phyloP scores from a whole-genome alignment of 495 filamentous ascomycete genomes.

The Aspergillus bertholletiae region DNA sequence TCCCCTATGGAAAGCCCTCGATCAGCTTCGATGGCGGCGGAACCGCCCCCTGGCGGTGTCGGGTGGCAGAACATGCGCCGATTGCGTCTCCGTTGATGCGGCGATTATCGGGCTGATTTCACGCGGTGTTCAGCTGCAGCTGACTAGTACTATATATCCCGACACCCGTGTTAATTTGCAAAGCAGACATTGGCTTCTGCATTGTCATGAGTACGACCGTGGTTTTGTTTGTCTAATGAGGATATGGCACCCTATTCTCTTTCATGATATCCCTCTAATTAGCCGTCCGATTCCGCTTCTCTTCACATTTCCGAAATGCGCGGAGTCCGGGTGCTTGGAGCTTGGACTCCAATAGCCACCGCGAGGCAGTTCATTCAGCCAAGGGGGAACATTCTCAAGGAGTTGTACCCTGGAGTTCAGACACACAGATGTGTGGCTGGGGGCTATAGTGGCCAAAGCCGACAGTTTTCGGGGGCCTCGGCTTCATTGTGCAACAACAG shows the following conservation, averaged over 20 bases:
- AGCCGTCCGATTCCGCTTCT: slow-evolving; percentile 21
- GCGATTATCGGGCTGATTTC: slow-evolving; percentile 7
- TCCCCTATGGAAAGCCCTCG: slow-evolving; percentile 32
- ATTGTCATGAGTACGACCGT: slow-evolving; percentile 11
- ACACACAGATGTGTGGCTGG: neutral
- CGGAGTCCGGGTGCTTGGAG: slow-evolving; percentile 35
- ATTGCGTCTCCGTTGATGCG: slow-evolving; percentile 12
- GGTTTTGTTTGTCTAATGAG: slow-evolving; percentile 12
- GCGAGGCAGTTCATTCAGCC: slow-evolving; percentile 21
- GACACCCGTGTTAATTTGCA: neutral
- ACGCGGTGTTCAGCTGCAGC: slow-evolving; percentile 4
- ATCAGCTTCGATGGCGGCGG: slow-evolving; percentile 29
- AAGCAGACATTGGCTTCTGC: neutral
- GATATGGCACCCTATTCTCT: slow-evolving; percentile 34
- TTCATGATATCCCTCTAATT: slow-evolving; percentile 24
- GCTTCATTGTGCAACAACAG: neutral
- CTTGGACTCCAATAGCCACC: slow-evolving; percentile 33
- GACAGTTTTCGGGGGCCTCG: slow-evolving; percentile 16
- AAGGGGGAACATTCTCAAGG: slow-evolving; percentile 16
- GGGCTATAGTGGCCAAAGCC: slow-evolving; percentile 9
- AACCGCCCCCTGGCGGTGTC: slow-evolving; percentile 24
- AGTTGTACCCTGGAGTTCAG: slow-evolving; percentile 15
- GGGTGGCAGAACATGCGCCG: slow-evolving; percentile 30
- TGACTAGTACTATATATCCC: neutral
- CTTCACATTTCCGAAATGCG: slow-evolving; percentile 34